phyloP scores from a whole-genome alignment of 2,329 filamentous ascomycete genomes.

The Macrophomina phaseolina region DNA sequence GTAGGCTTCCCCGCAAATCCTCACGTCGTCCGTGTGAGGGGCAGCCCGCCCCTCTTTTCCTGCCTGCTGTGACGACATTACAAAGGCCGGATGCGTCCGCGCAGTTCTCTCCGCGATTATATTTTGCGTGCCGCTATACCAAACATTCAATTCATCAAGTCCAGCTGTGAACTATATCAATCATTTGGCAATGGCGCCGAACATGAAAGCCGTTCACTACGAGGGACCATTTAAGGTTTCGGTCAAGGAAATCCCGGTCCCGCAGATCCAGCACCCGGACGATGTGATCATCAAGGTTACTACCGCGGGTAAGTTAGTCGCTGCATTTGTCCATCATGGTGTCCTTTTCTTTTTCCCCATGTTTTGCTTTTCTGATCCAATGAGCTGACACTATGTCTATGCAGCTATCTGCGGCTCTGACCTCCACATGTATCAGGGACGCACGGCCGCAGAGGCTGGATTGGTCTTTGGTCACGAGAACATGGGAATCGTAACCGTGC shows the following conservation, averaged over 20 bases:
- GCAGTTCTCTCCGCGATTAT: background rate
- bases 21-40: background rate
- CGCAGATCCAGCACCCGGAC: conserved; percentile 67
- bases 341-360: background rate
- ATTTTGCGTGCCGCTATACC: no score
- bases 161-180: background rate
- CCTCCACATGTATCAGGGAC: conserved; percentile 67
- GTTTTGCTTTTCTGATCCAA: background rate
- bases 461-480: conserved; percentile 69
- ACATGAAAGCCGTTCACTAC: conserved; percentile 69
- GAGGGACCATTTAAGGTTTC: conserved; percentile 66
- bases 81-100: background rate
- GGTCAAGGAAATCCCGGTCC: conserved; percentile 65
- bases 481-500: conserved; percentile 59
- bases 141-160: no score
- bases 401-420: conserved; percentile 61
- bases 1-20: background rate
- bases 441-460: conserved; percentile 66
- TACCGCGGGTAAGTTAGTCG: conserved; percentile 54
- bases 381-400: conserved; percentile 1
- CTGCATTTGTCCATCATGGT: conserved; percentile 2
- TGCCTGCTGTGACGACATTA: background rate
- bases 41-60: background rate
- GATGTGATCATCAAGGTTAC: conserved; percentile 70
- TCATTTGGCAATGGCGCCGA: conserved; percentile 34